Evolutionary conservation across 768 basidiomycete species (phyloP).

Genomic region (Lyophyllum decastes): DNA sequence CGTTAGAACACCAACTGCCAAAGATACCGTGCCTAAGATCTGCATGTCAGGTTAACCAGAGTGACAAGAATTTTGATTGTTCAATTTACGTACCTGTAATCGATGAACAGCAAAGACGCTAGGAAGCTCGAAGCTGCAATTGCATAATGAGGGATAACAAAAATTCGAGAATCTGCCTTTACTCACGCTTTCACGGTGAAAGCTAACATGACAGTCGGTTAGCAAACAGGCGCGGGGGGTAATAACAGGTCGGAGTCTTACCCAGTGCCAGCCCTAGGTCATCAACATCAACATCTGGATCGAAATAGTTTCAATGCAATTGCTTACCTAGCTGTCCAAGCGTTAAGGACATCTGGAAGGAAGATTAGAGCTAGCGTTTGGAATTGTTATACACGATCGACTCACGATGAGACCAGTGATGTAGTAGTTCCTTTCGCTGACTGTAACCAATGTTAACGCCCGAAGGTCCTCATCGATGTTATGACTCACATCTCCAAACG

Average conservation of each 20-base stretch:
- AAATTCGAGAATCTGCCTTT: neutral
- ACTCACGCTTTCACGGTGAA: constrained; percentile 50
- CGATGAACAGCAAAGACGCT: constrained; percentile 40
- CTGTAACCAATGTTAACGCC: constrained; percentile 28
- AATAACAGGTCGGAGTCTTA: constrained; percentile 20
- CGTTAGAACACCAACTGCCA: constrained; percentile 54
- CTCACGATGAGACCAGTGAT: constrained; percentile 57
- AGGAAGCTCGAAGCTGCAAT: constrained; percentile 40
- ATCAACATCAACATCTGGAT: neutral
- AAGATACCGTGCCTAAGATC: constrained; percentile 51
- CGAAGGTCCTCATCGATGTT: neutral
- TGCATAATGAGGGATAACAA: neutral
- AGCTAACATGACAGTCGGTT: constrained; percentile 14
- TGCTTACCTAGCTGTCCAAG: constrained; percentile 51
- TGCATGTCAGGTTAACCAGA: constrained; percentile 20
- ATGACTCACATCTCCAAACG: constrained; percentile 62
- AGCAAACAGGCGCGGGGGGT: neutral
- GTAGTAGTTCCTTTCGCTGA: constrained; percentile 56
- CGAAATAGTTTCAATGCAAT: neutral
- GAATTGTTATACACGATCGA: constrained; percentile 8
- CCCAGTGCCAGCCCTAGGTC: constrained; percentile 39
- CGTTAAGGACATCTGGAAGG: constrained; percentile 43
- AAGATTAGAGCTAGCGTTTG: neutral
- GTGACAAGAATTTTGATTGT: neutral
- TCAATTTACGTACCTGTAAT: constrained; percentile 41